Percentiles rank a stretch among this genome's conserved stretches.
These are phyloP conservation scores for Drechslerella stenobrocha DNA, from an alignment of 2,329 filamentous ascomycete genomes.

Conservation along the genomic window DNA sequence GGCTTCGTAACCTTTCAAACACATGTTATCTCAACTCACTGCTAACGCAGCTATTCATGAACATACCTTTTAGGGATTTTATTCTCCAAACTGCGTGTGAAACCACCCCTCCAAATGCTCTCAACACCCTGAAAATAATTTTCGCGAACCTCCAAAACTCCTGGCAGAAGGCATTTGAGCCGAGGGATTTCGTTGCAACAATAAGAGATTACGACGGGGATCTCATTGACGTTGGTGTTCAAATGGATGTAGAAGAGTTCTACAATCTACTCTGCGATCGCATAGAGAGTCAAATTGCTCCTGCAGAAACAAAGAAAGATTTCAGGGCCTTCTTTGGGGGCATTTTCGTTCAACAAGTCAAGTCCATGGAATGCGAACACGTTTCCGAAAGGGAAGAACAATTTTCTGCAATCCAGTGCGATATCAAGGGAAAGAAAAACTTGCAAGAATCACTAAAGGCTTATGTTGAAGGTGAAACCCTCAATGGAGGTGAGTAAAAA, in stretches of 20 bases:
- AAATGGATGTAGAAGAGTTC: conserved; percentile 99
- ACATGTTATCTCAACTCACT: conserved; percentile 98
- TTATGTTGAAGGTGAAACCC: conserved; percentile 94
- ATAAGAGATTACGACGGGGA: conserved; percentile 82
- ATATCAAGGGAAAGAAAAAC: conserved; percentile 86
- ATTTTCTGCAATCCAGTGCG: conserved; percentile 92
- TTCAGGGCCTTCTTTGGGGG: conserved; percentile 88
- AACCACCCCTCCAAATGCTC: conserved; percentile 59
- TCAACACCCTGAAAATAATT: conserved; percentile 75
- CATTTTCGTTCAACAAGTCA: conserved; percentile 89
- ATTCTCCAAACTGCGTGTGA: conserved; percentile 66
- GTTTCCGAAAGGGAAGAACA: conserved; percentile 87
- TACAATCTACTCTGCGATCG: conserved; percentile 91
- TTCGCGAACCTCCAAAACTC: conserved; percentile 87
- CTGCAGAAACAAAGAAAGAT: conserved; percentile 67
- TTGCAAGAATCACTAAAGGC: conserved; percentile 86
- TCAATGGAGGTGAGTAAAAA: conserved; percentile 76
- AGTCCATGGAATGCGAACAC: conserved; percentile 90
- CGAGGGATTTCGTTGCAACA: conserved; percentile 70
- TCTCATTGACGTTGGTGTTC: conserved; percentile 79
- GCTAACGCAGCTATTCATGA: conserved; percentile 95
- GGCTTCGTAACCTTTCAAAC: conserved; percentile 87
- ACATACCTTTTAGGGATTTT: conserved; percentile 80
- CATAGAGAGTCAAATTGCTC: conserved; percentile 78
- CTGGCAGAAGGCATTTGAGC: conserved; percentile 72